phyloP scores from a whole-genome alignment of 73 alveolate species.

The Tetrahymena malaccensis region DNA sequence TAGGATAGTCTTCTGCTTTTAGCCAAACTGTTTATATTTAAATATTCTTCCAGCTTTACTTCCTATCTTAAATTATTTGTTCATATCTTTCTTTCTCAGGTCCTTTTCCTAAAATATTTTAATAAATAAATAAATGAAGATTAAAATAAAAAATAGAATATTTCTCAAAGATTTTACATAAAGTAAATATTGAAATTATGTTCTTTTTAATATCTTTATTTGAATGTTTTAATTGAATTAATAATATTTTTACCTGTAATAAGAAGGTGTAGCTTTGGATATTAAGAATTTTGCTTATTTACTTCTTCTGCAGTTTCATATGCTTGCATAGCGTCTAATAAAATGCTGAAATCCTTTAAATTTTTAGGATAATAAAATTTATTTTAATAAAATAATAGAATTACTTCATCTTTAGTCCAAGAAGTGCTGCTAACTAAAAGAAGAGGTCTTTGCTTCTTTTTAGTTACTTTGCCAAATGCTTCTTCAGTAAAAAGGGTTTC shows the following conservation, averaged over 20 bases:
- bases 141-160: background rate
- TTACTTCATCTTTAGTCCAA: conserved; percentile 35
- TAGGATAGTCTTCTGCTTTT: conserved; percentile 66
- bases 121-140: background rate
- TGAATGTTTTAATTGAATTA: too few relatives aligned
- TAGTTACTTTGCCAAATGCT: background rate
- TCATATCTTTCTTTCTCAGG: conserved; percentile 3
- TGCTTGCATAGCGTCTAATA: conserved; percentile 4
- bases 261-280: background rate
- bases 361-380: too few relatives aligned
- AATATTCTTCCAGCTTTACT: conserved; percentile 28
- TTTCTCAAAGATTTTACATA: too few relatives aligned
- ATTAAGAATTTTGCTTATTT: background rate
- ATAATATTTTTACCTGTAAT: background rate
- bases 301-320: conserved; percentile 2
- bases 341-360: conserved; percentile 3
- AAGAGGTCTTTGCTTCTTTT: background rate
- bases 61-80: conserved; percentile 29
- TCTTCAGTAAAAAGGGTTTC: conserved; percentile 16
- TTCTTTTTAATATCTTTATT: too few relatives aligned
- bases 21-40: conserved; percentile 50
- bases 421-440: conserved; percentile 33
- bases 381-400: background rate
- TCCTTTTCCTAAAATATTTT: background rate
- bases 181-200: too few relatives aligned